Evolutionary conservation across 2,329 filamentous ascomycete species (phyloP).

Genomic region (Pestalotiopsis sp.): DNA sequence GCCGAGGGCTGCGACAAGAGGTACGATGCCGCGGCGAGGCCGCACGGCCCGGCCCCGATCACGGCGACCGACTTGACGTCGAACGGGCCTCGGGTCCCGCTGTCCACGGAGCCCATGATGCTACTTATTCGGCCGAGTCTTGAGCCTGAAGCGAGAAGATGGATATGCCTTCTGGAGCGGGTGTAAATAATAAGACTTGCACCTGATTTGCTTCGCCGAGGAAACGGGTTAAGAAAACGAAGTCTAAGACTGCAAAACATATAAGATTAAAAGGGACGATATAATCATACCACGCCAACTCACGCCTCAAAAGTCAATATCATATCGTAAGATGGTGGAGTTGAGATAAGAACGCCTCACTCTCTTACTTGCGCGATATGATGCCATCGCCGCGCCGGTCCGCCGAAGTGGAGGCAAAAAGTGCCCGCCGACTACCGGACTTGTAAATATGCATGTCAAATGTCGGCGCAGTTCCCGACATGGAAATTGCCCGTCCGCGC

Average conservation of each 20-base stretch:
- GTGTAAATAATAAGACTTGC: too few relatives aligned
- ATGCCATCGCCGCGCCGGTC: slow-evolving; percentile 6
- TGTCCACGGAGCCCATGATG: slow-evolving; percentile 21
- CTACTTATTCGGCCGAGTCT: too few relatives aligned
- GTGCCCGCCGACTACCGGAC: neutral
- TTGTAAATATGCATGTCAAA: neutral
- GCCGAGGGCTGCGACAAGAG: slow-evolving; percentile 60
- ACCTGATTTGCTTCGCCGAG: too few relatives aligned
- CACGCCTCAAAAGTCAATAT: neutral
- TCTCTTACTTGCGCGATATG: neutral
- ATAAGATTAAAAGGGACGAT: neutral
- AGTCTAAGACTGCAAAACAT: neutral
- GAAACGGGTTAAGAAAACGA: neutral
- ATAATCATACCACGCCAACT: neutral
- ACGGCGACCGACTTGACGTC: slow-evolving; percentile 68
- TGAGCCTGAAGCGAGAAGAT: too few relatives aligned
- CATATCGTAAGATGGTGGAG: neutral
- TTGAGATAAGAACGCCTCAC: neutral
- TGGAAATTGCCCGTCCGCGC: neutral
- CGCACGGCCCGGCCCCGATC: slow-evolving; percentile 81
- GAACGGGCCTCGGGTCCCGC: slow-evolving; percentile 34
- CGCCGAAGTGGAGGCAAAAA: slow-evolving; percentile 1
- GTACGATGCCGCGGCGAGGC: slow-evolving; percentile 80
- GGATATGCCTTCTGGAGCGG: too few relatives aligned
- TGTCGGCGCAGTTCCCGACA: neutral